Evolutionary conservation across 176 grass and related monocot genomes (phyloP).

Genomic region (Leersia perrieri): DNA sequence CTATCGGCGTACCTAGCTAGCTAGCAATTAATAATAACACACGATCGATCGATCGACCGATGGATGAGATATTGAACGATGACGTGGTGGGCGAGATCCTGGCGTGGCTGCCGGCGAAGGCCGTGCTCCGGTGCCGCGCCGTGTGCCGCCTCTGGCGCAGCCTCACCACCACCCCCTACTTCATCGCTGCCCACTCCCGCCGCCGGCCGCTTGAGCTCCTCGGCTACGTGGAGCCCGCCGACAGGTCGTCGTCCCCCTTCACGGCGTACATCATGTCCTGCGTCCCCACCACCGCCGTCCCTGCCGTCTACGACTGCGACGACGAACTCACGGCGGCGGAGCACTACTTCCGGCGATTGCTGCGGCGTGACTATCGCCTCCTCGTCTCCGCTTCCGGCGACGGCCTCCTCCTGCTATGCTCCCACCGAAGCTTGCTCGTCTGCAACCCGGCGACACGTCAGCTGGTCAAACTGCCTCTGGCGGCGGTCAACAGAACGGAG

Average conservation of each 20-base stretch:
- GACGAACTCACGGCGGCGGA: too few species aligned
- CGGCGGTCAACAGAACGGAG: too few species aligned
- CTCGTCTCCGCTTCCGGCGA: not conserved
- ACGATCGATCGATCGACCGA: too few species aligned
- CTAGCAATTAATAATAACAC: too few species aligned
- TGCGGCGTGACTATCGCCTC: not conserved
- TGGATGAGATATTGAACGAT: too few species aligned
- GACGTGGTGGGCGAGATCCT: too few species aligned
- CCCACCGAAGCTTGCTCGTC: not conserved
- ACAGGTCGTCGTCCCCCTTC: too few species aligned
- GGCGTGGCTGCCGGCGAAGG: too few species aligned
- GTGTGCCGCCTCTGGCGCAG: slow-evolving; percentile 17
- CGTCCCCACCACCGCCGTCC: not conserved
- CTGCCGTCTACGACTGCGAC: not conserved
- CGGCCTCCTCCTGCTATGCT: not conserved
- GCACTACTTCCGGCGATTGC: not conserved
- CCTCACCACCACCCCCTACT: not conserved
- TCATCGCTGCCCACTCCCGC: not conserved
- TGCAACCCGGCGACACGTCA: not conserved
- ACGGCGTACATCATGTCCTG: not conserved
- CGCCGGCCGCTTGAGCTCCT: not conserved
- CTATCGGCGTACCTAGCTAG: too few species aligned
- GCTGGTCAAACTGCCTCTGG: not conserved
- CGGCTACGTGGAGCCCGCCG: not conserved
- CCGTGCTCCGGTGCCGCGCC: not conserved